Evolutionary conservation across 2,329 filamentous ascomycete species (phyloP).

Genomic region (Zasmidium citrigriseum): DNA sequence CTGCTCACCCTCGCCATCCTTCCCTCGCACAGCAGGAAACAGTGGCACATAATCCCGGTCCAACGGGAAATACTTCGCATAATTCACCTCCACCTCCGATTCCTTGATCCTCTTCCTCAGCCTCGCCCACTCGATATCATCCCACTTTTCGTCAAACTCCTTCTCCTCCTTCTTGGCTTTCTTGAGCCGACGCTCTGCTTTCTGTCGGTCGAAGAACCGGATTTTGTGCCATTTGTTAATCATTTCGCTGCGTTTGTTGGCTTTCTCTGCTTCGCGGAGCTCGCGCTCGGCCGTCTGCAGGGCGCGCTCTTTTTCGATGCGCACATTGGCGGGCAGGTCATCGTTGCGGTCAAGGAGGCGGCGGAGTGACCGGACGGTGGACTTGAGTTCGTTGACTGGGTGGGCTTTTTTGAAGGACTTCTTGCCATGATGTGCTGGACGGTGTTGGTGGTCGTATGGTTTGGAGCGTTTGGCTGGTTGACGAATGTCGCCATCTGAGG

Average conservation of each 20-base stretch:
- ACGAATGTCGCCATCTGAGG: slow-evolving; percentile 5
- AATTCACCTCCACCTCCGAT: slow-evolving; percentile 73
- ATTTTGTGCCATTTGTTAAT: slow-evolving; percentile 82
- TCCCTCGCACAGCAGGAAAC: slow-evolving; percentile 40
- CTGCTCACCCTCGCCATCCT: slow-evolving; percentile 30
- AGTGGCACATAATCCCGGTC: slow-evolving; percentile 68
- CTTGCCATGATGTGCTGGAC: slow-evolving; percentile 17
- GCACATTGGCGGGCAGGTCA: slow-evolving; percentile 67
- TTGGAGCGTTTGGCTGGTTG: slow-evolving; percentile 18
- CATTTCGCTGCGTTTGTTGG: slow-evolving; percentile 67
- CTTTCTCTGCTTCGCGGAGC: slow-evolving; percentile 59
- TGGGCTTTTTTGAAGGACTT: slow-evolving; percentile 37
- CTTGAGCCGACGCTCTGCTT: slow-evolving; percentile 67
- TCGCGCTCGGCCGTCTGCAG: slow-evolving; percentile 67
- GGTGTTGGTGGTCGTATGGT: slow-evolving; percentile 9
- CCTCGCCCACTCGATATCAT: slow-evolving; percentile 40
- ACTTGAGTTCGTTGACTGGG: slow-evolving; percentile 64
- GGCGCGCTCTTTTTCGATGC: slow-evolving; percentile 71
- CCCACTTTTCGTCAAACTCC: slow-evolving; percentile 50
- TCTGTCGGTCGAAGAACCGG: slow-evolving; percentile 81
- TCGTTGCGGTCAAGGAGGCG: slow-evolving; percentile 62
- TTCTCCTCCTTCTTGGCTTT: slow-evolving; percentile 62
- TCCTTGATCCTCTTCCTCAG: slow-evolving; percentile 28
- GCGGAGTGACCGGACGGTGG: slow-evolving; percentile 69
- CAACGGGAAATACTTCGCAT: slow-evolving; percentile 71